phyloP scores from a whole-genome alignment of 371 early-diverging fungal species.

The Chytridium lagenaria region DNA sequence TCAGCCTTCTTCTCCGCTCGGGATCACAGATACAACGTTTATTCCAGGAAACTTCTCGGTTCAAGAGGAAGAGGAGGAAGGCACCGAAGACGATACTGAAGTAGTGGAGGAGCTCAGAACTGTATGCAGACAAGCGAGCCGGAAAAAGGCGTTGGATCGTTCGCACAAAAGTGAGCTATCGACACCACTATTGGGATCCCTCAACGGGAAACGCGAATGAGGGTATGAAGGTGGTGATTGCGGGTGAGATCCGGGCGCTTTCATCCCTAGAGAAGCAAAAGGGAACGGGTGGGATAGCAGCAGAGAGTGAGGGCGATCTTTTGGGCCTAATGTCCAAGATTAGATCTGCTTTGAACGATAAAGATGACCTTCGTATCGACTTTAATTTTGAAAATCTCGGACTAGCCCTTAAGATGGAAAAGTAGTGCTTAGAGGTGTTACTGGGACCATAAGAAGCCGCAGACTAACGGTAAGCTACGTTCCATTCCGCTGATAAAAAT shows the following conservation, averaged over 20 bases:
- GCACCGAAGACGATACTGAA: neutral
- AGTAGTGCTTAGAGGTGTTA: constrained; percentile 60
- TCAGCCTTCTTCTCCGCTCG: neutral
- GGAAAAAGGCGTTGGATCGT: too few relatives aligned
- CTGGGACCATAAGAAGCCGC: constrained; percentile 58
- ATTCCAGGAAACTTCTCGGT: neutral
- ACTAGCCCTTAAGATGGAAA: constrained; percentile 60
- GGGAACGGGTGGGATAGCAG: neutral
- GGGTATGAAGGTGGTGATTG: neutral
- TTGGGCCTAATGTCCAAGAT: constrained; percentile 19
- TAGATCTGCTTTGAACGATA: constrained; percentile 22
- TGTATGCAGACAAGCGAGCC: too few relatives aligned
- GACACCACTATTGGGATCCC: too few relatives aligned
- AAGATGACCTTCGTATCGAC: constrained; percentile 38
- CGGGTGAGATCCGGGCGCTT: constrained; percentile 2
- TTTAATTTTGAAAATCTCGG: constrained; percentile 63
- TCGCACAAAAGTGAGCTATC: too few relatives aligned
- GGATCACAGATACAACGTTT: neutral
- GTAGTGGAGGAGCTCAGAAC: neutral
- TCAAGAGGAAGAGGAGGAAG: constrained; percentile 10
- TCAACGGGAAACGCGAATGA: neutral
- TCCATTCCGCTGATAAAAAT: too few relatives aligned
- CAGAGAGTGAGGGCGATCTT: neutral
- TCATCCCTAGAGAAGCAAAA: constrained; percentile 4
- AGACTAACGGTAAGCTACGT: constrained; percentile 48